Conservation (phyloP, 108 stramenopile species). For the Nannochloropsis oceanica region DNA sequence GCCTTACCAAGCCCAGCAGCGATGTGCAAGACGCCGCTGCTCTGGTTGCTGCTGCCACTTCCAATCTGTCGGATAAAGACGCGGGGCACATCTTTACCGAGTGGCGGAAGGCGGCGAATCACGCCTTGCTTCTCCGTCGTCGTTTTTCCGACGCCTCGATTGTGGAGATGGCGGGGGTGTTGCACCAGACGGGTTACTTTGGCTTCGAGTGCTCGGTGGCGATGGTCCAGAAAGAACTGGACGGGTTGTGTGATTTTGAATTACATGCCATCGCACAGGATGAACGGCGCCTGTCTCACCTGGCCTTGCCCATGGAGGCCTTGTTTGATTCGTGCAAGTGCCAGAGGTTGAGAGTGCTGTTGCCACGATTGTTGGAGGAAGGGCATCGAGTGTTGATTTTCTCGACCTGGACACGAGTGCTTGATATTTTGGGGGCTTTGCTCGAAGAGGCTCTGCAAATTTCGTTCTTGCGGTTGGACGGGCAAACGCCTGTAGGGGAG, state of each 20-base stretch:
- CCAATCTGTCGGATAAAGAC: constrained; percentile 4
- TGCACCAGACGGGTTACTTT: constrained; percentile 42
- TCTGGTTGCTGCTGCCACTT: not conserved
- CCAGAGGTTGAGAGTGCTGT: constrained; percentile 13
- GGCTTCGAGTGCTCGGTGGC: constrained; percentile 50
- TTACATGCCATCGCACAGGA: constrained; percentile 11
- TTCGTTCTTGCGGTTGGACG: constrained; percentile 87
- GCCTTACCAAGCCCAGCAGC: not conserved
- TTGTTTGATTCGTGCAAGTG: constrained; percentile 41
- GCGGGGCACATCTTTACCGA: constrained; percentile 70
- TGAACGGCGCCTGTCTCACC: constrained; percentile 7
- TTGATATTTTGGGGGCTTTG: constrained; percentile 84
- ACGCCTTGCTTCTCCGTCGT: constrained; percentile 71
- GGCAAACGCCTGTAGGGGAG: constrained; percentile 68
- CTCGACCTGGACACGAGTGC: constrained; percentile 75
- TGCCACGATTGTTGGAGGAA: constrained; percentile 19
- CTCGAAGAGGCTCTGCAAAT: constrained; percentile 5
- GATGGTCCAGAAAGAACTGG: constrained; percentile 59
- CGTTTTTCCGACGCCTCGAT: constrained; percentile 34
- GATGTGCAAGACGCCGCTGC: not conserved
- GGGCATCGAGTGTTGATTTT: constrained; percentile 37
- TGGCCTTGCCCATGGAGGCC: constrained; percentile 8
- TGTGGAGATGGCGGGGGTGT: constrained; percentile 20
- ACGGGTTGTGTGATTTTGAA: constrained; percentile 59
- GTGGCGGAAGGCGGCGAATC: constrained; percentile 88